These are phyloP conservation scores for Eucommia ulmoides DNA, from an alignment of 257 asterid species.

Conservation along the genomic window DNA sequence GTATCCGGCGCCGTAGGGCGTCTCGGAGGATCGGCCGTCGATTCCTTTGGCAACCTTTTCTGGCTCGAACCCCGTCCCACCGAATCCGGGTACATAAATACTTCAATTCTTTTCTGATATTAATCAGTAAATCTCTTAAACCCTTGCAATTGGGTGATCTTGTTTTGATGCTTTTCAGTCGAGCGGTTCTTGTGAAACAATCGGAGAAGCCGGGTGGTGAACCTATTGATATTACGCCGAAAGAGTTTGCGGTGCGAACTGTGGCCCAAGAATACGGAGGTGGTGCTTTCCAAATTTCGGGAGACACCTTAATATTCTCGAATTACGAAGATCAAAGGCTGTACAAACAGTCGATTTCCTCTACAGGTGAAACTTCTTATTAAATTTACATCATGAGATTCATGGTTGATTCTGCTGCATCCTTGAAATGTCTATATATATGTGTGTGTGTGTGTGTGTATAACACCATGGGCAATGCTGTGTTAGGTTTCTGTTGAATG, in stretches of 20 bases:
- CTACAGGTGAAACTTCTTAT: too few relatives aligned
- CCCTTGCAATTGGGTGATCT: too few relatives aligned
- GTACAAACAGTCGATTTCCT: constrained; percentile 51
- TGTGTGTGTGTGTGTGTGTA: not conserved
- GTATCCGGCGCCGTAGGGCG: constrained; percentile 64
- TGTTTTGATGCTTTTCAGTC: constrained; percentile 29
- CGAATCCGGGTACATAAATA: constrained; percentile 56
- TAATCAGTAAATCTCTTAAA: too few relatives aligned
- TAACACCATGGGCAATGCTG: too few relatives aligned
- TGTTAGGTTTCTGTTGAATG: too few relatives aligned
- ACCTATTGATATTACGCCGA: constrained; percentile 56
- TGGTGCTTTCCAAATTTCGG: constrained; percentile 61
- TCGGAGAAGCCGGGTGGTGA: constrained; percentile 40
- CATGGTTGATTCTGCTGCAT: not conserved
- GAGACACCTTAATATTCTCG: constrained; percentile 57
- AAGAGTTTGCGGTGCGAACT: constrained; percentile 79
- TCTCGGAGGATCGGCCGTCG: constrained; percentile 63
- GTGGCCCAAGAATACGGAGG: constrained; percentile 93
- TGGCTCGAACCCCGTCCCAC: constrained; percentile 83
- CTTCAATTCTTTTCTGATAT: not conserved
- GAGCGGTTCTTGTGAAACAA: constrained; percentile 70
- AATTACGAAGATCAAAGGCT: constrained; percentile 90
- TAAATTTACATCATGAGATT: too few relatives aligned
- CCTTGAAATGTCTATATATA: not conserved
- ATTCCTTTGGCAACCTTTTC: constrained; percentile 51